Evolutionary conservation across 306 rosid genomes (phyloP).

Genomic region (Acacia acuminata): DNA sequence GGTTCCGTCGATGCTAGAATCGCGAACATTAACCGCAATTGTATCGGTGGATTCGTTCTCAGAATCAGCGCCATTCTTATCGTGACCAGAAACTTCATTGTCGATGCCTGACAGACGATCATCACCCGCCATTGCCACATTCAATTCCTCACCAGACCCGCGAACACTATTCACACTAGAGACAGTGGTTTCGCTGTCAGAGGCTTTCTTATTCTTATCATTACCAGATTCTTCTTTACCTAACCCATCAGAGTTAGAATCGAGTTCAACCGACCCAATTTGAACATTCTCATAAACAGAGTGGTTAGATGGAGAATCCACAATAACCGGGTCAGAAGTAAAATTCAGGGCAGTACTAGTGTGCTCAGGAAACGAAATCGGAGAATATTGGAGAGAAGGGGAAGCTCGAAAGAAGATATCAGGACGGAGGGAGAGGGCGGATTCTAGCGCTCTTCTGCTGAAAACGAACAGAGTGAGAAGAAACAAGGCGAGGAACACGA

Average conservation of each 20-base stretch:
- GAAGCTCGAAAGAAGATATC: constrained; percentile 54
- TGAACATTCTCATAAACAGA: constrained; percentile 18
- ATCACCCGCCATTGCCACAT: neutral
- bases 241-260: neutral
- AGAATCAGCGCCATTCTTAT: neutral
- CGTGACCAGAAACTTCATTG: neutral
- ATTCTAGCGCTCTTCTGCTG: constrained; percentile 49
- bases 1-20: neutral
- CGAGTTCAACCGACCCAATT: neutral
- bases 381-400: constrained; percentile 14
- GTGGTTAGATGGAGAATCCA: constrained; percentile 21
- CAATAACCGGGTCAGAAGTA: constrained; percentile 1
- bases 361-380: constrained; percentile 4
- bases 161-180: neutral
- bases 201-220: neutral
- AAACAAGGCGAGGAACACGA: constrained; percentile 50
- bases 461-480: constrained; percentile 50
- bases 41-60: neutral
- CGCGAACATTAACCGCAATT: neutral
- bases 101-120: neutral
- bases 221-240: constrained; percentile 24
- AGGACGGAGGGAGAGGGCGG: constrained; percentile 45
- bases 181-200: constrained; percentile 12
- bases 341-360: neutral
- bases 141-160: constrained; percentile 15